These are phyloP conservation scores for Russula dissimulans DNA, from an alignment of 768 basidiomycete species.

Conservation along the genomic window DNA sequence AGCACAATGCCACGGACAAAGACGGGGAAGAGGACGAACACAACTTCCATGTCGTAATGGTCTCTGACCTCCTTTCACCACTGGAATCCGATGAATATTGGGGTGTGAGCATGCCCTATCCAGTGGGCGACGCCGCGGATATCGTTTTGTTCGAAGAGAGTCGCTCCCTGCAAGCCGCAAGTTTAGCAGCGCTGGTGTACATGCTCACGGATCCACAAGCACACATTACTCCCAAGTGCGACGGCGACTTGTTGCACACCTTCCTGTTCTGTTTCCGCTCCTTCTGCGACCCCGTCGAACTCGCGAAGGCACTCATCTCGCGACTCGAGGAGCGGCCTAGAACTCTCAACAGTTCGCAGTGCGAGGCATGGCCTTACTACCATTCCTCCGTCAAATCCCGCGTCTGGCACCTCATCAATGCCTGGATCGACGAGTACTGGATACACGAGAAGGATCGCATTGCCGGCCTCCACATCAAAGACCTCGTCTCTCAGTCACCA, in stretches of 20 bases:
- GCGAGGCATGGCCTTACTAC: conserved; percentile 3
- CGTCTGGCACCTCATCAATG: conserved; percentile 6
- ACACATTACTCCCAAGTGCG: background rate
- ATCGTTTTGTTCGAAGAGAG: background rate
- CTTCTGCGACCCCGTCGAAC: conserved; percentile 5
- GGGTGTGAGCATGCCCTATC: conserved; percentile 8
- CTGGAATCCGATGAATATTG: background rate
- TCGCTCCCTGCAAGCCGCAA: conserved; percentile 1
- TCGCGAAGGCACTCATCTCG: conserved; percentile 7
- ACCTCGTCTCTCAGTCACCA: background rate
- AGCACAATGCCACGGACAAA: background rate
- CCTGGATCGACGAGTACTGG: conserved; percentile 13
- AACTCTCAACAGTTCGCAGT: background rate
- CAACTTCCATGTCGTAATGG: background rate
- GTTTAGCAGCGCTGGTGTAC: conserved; percentile 3
- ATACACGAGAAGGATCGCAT: conserved; percentile 4
- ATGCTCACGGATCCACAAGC: conserved; percentile 12
- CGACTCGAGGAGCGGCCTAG: conserved; percentile 7
- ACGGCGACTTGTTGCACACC: background rate
- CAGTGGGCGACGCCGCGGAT: background rate
- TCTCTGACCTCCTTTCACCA: conserved; percentile 2
- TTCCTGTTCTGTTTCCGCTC: conserved; percentile 11
- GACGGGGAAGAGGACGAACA: conserved; percentile 11
- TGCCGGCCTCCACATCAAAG: conserved; percentile 13
- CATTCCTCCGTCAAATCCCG: background rate